These are phyloP conservation scores for Kodamaea sagamina DNA, from an alignment of 805 yeast species.

Conservation along the genomic window DNA sequence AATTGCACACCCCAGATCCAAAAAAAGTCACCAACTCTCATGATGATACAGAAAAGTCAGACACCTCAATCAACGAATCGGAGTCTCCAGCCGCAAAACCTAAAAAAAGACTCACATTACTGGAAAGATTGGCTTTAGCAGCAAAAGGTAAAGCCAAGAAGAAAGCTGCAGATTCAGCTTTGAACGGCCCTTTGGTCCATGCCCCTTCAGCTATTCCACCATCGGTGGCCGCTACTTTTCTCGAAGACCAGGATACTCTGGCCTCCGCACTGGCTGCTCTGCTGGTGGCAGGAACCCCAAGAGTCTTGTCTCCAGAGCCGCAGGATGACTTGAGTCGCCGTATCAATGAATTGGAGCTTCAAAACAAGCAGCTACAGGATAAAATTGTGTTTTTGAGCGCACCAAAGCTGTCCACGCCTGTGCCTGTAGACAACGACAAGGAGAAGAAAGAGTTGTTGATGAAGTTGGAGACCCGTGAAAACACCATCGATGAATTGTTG, in stretches of 20 bases:
- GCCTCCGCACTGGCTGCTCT: constrained; percentile 3
- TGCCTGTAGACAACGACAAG: constrained; percentile 1
- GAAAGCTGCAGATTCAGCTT: constrained; percentile 19
- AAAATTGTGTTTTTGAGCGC: neutral
- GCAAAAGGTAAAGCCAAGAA: constrained; percentile 49
- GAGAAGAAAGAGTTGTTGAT: constrained; percentile 9
- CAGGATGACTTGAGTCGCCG: neutral
- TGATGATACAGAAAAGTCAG: no score
- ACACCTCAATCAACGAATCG: no score
- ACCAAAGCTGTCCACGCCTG: constrained; percentile 1
- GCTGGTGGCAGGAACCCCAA: constrained; percentile 5
- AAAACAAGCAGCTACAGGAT: neutral
- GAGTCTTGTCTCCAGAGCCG: constrained; percentile 10
- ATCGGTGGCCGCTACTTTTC: neutral
- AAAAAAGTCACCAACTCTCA: no score
- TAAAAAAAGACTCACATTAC: constrained; percentile 64
- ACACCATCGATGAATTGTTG: constrained; percentile 61
- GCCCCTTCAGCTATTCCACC: constrained; percentile 7
- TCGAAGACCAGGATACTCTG: constrained; percentile 1
- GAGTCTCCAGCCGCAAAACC: constrained; percentile 8
- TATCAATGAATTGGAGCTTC: neutral
- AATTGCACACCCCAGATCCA: no score
- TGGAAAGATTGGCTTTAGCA: constrained; percentile 83
- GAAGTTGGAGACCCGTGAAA: constrained; percentile 37
- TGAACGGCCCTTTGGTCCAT: neutral